These are phyloP conservation scores for Samsoniella hepiali DNA, from an alignment of 2,329 filamentous ascomycete species.

Conservation along the genomic window DNA sequence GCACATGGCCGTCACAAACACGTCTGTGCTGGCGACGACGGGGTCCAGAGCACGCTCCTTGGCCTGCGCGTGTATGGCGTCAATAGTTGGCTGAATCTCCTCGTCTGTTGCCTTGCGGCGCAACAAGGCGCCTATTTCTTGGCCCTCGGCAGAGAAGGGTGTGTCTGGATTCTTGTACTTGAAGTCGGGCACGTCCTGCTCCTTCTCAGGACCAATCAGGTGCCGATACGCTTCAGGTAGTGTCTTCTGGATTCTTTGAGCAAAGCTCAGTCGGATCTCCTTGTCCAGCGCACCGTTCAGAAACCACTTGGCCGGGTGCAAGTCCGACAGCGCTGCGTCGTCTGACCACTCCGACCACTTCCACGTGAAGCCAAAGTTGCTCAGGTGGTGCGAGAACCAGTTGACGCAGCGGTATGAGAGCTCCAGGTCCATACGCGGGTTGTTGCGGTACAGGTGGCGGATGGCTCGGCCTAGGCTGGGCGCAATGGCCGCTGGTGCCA, in stretches of 20 bases:
- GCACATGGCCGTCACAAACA: conserved; percentile 90
- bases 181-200: conserved; percentile 94
- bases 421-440: conserved; percentile 82
- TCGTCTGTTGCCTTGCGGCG: conserved; percentile 82
- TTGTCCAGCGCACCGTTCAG: conserved; percentile 89
- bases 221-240: conserved; percentile 78
- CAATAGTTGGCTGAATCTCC: conserved; percentile 78
- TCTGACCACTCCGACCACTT: conserved; percentile 98
- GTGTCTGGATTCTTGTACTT: conserved; percentile 78
- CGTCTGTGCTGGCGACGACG: conserved; percentile 82
- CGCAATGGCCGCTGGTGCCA: conserved; percentile 93
- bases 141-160: conserved; percentile 81
- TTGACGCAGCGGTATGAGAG: conserved; percentile 84
- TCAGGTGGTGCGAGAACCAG: conserved; percentile 97
- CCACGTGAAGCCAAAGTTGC: conserved; percentile 99
- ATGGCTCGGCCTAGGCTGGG: conserved; percentile 92
- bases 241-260: conserved; percentile 91
- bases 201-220: conserved; percentile 81
- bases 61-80: conserved; percentile 77
- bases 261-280: conserved; percentile 94
- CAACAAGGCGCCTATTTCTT: conserved; percentile 73
- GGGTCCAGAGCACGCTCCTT: conserved; percentile 70
- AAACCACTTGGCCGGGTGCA: conserved; percentile 90
- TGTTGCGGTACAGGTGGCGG: conserved; percentile 80
- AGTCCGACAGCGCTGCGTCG: conserved; percentile 70